Conservation (phyloP, 2,329 filamentous ascomycete genomes). For the Colletotrichum endophyticum region DNA sequence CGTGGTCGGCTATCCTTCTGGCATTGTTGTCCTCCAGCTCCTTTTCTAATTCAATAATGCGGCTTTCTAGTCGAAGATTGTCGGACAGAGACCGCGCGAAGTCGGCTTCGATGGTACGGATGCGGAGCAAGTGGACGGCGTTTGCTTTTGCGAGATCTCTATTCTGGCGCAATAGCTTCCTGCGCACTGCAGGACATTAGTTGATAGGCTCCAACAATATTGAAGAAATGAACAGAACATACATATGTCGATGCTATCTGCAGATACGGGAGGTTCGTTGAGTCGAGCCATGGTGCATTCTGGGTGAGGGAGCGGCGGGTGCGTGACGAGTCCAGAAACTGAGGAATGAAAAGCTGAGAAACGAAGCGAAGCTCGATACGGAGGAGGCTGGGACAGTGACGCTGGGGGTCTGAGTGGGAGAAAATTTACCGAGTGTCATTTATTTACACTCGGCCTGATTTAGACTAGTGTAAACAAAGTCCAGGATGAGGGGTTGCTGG, state of each 20-base stretch:
- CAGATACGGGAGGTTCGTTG: conserved; percentile 73
- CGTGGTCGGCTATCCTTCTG: conserved; percentile 67
- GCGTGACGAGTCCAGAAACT: neutral
- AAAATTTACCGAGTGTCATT: conserved; percentile 23
- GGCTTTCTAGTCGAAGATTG: conserved; percentile 74
- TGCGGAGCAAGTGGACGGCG: conserved; percentile 77
- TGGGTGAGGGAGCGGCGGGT: neutral
- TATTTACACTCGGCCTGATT: conserved; percentile 21
- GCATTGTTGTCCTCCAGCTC: conserved; percentile 67
- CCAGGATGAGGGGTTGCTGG: conserved; percentile 16
- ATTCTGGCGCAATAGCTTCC: conserved; percentile 82
- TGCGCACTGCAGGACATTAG: conserved; percentile 64
- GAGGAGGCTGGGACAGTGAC: conserved; percentile 21
- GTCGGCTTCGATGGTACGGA: conserved; percentile 78
- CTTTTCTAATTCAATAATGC: conserved; percentile 72
- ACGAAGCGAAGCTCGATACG: conserved; percentile 9
- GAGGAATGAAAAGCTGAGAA: conserved; percentile 8
- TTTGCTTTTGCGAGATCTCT: conserved; percentile 82
- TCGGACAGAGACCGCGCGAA: conserved; percentile 77
- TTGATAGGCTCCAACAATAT: conserved; percentile 12
- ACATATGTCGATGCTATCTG: conserved; percentile 76
- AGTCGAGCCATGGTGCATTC: conserved; percentile 75
- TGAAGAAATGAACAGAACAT: conserved; percentile 49
- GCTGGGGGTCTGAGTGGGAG: conserved; percentile 11
- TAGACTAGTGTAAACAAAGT: conserved; percentile 13